Conservation (phyloP, 2,329 filamentous ascomycete genomes). For the Neodidymelliopsis sp. region DNA sequence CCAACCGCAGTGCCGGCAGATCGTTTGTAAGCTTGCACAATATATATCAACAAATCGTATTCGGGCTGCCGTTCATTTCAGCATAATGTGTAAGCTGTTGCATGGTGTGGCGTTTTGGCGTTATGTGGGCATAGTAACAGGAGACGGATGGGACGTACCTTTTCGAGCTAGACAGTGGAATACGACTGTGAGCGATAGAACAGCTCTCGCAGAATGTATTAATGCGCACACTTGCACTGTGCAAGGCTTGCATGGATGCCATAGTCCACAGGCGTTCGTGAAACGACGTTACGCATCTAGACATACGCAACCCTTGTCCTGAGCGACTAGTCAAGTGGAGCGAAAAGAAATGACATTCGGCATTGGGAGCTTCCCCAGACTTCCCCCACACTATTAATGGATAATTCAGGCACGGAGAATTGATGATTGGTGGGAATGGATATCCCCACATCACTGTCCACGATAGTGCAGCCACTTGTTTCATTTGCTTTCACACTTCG, state of each 20-base stretch:
- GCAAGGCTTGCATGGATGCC: background rate
- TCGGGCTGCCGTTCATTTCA: background rate
- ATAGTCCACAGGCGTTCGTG: background rate
- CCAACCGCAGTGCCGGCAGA: background rate
- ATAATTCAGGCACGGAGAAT: background rate
- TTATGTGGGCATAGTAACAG: no score
- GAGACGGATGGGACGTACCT: no score
- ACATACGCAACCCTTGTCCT: background rate
- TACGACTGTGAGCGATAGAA: no score
- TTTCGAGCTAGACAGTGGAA: no score
- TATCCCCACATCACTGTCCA: conserved; percentile 1
- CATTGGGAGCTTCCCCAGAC: conserved; percentile 2
- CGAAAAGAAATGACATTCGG: background rate
- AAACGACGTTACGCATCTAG: background rate
- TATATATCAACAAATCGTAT: background rate
- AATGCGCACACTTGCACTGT: background rate
- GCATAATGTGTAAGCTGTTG: no score
- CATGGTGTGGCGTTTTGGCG: conserved; percentile 1
- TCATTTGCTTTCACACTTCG: background rate
- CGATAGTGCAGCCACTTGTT: background rate
- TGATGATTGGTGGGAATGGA: conserved; percentile 18
- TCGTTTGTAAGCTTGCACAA: background rate
- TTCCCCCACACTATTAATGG: background rate
- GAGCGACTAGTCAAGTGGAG: background rate
- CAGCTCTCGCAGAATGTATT: no score